These are phyloP conservation scores for Chlorella sp. DNA, from an alignment of 139 green algal species.

Conservation along the genomic window DNA sequence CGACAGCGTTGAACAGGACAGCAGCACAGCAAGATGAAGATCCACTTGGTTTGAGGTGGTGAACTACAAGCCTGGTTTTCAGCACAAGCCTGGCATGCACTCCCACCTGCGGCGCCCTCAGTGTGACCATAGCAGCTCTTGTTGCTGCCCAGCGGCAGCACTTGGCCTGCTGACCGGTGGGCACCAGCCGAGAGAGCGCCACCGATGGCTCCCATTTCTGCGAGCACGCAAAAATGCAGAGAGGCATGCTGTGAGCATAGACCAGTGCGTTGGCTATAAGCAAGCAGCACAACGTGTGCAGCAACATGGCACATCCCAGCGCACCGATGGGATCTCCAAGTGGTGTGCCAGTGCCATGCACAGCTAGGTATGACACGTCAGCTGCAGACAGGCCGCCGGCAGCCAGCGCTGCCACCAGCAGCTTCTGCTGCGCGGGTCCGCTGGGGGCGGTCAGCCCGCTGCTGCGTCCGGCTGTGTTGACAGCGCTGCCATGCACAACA, in stretches of 20 bases:
- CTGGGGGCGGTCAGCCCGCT: conserved; percentile 66
- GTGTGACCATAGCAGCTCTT: conserved; percentile 72
- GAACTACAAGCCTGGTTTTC: too few relatives aligned
- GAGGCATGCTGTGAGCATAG: too few relatives aligned
- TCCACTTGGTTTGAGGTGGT: too few relatives aligned
- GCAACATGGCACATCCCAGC: too few relatives aligned
- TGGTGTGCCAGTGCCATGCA: conserved; percentile 67
- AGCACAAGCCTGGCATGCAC: too few relatives aligned
- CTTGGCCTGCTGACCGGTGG: not conserved
- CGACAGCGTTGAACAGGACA: too few relatives aligned
- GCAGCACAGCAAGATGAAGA: too few relatives aligned
- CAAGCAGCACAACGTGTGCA: too few relatives aligned
- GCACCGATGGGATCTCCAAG: conserved; percentile 58
- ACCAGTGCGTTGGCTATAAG: not conserved
- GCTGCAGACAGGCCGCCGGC: conserved; percentile 15
- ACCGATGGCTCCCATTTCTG: conserved; percentile 42
- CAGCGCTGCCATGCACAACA: conserved; percentile 57
- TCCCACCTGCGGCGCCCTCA: conserved; percentile 65
- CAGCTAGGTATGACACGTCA: conserved; percentile 29
- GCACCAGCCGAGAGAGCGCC: not conserved
- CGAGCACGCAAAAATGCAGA: not conserved
- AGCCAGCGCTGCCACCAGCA: conserved; percentile 63
- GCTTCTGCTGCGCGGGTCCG: conserved; percentile 72
- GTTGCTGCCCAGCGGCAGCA: conserved; percentile 32
- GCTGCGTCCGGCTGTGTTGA: conserved; percentile 88